These are phyloP conservation scores for Ilyonectria mors-panacis DNA, from an alignment of 2,329 filamentous ascomycete genomes.

Conservation along the genomic window DNA sequence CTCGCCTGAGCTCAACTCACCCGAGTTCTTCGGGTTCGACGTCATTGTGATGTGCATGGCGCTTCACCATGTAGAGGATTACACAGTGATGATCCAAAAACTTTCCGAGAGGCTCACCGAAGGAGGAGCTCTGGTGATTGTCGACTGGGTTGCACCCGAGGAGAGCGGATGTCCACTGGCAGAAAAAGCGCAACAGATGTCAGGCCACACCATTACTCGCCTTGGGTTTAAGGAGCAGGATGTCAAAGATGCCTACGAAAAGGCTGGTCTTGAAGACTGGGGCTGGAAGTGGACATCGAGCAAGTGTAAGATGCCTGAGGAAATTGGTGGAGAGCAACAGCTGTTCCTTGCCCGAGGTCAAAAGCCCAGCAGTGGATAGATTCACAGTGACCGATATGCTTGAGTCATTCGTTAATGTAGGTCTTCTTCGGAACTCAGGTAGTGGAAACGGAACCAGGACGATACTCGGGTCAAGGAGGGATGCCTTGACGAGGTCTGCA, in stretches of 20 bases:
- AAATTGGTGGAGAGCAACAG: conserved; percentile 44
- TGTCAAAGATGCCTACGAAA: conserved; percentile 39
- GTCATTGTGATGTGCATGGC: conserved; percentile 54
- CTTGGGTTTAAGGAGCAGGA: conserved; percentile 45
- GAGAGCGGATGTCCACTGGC: conserved; percentile 32
- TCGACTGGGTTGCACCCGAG: conserved; percentile 49
- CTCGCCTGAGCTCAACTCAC: conserved; percentile 34
- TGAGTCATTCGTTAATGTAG: too few relatives aligned
- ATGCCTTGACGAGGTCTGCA: too few relatives aligned
- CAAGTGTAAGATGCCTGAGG: conserved; percentile 41
- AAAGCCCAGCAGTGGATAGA: conserved; percentile 15
- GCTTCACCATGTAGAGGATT: conserved; percentile 54
- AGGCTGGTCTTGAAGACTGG: conserved; percentile 44
- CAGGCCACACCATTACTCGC: conserved; percentile 38
- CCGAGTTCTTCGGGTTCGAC: conserved; percentile 50
- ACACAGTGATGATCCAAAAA: conserved; percentile 44
- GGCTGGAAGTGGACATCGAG: conserved; percentile 45
- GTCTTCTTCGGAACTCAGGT: neutral
- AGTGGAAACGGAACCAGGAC: too few relatives aligned
- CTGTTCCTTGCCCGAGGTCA: conserved; percentile 46
- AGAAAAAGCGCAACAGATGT: conserved; percentile 14
- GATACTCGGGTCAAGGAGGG: too few relatives aligned
- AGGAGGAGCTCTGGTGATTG: conserved; percentile 51
- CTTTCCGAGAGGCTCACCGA: conserved; percentile 48
- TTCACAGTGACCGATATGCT: too few relatives aligned